Base-by-base conservation (phyloP, 2,329 filamentous ascomycete genomes). In the Ceratocystis diversiconidia region DNA sequence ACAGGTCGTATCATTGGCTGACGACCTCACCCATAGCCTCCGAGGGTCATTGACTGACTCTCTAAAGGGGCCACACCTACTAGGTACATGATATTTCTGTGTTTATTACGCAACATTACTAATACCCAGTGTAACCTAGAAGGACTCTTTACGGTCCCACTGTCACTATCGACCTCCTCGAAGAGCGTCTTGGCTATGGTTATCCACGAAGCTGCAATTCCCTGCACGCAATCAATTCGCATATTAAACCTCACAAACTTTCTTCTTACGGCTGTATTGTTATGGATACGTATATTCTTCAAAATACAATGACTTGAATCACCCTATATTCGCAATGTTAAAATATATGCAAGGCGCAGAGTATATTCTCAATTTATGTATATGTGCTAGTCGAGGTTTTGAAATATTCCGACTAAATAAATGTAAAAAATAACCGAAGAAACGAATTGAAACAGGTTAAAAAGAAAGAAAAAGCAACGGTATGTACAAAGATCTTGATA, bases 1-100 rank as follows among this genome's bases (percentile, higher is more conserved):
- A 59, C 52, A 59, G 32, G 52, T 59, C 52, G 25, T 59, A 59
- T 12, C 52, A 59, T 17, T 59, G 52, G 52, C 52, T 59, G 4
- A 25, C 32, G 12, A 17, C 52, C 6, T 32, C 12, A 5, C 28
- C 52, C 19, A 52, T 28, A 12, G 48, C 19, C 22, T 12, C 48
- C 19, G 22, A 25, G 8, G 8, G 48, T 25, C 48, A 15, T 25
- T 52, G 25, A 52, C 5, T 6, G 12, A 8, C 5, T 15, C 19
- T 12, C 12, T 52, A 28, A 41, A 41, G 10, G 10, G 10, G 36
- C 36, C 36, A 41, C 3, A 41, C 3, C 36, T 41, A 41, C 8
- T 12, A 41, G 36, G 36, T 41, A 41, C 10, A 32, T 32, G 36
- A 4, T 12, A 41, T 12, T 4, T 12, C 10, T 12, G 10, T 41